phyloP scores from a whole-genome alignment of 139 green algal genomes.

The Chlamydomonas sphaeroides region DNA sequence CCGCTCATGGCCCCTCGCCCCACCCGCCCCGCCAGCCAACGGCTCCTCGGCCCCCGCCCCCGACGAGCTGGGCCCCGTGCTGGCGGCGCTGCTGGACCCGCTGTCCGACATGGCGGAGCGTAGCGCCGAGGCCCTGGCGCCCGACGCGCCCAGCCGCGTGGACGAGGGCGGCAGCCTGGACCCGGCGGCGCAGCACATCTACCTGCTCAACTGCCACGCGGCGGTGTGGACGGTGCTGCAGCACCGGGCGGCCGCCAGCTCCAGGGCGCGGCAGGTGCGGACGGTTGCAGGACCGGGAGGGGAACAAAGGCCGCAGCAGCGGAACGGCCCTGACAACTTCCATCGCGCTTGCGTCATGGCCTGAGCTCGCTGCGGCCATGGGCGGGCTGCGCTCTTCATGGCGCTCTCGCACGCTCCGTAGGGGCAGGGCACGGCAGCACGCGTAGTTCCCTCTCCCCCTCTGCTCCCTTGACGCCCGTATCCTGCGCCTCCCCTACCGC shows the following conservation, averaged over 20 bases:
- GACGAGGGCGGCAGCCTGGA: conserved; percentile 57
- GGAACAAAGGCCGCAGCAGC: no score
- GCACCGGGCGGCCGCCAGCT: background rate
- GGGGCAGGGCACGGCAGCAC: no score
- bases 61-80: conserved; percentile 53
- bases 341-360: no score
- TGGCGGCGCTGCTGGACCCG: conserved; percentile 76
- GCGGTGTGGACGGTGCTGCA: conserved; percentile 47
- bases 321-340: no score
- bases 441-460: no score
- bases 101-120: conserved; percentile 72
- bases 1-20: no score
- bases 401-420: no score
- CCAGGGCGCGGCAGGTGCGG: conserved; percentile 11
- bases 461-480: no score
- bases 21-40: conserved; percentile 10
- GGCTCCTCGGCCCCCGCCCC: background rate
- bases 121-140: conserved; percentile 63
- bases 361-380: no score
- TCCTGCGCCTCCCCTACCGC: background rate
- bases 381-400: no score
- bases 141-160: conserved; percentile 58
- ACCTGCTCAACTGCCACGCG: conserved; percentile 83
- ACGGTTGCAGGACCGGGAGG: no score
- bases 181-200: conserved; percentile 68